phyloP scores from a whole-genome alignment of 768 basidiomycete species.

The Tulasnella sp. region DNA sequence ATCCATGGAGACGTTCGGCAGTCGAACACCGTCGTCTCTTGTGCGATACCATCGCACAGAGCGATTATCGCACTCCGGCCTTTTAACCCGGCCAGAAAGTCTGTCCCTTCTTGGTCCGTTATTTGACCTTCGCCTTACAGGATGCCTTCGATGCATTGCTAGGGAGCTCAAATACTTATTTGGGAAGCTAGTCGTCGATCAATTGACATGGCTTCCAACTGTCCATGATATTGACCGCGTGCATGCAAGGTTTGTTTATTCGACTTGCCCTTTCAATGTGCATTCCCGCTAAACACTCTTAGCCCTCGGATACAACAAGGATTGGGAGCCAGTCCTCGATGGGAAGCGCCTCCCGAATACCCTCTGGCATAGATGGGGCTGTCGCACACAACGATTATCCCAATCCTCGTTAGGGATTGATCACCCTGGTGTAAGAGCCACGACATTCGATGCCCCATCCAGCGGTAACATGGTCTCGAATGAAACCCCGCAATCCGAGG shows the following conservation, averaged over 20 bases:
- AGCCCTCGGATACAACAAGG: conserved; percentile 23
- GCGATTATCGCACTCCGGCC: conserved; percentile 47
- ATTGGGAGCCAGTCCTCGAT: conserved; percentile 43
- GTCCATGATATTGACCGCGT: conserved; percentile 33
- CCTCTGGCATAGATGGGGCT: conserved; percentile 59
- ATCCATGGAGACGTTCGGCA: conserved; percentile 43
- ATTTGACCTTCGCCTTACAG: conserved; percentile 29
- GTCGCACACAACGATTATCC: background rate
- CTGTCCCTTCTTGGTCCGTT: background rate
- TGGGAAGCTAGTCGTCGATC: conserved; percentile 25
- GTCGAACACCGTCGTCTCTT: conserved; percentile 37
- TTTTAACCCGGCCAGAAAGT: conserved; percentile 44
- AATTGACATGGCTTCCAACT: conserved; percentile 13
- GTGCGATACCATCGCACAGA: conserved; percentile 52
- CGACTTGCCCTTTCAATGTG: background rate
- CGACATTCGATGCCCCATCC: conserved; percentile 45
- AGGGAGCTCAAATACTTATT: conserved; percentile 43
- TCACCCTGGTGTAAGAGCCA: background rate
- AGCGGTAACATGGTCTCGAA: background rate
- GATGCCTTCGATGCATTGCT: conserved; percentile 48
- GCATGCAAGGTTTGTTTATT: conserved; percentile 29
- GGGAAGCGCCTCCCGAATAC: conserved; percentile 43
- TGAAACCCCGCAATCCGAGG: no score
- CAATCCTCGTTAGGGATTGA: conserved; percentile 21
- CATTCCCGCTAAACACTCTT: conserved; percentile 27